These are phyloP conservation scores for Suillus subluteus DNA, from an alignment of 768 basidiomycete species.

Conservation along the genomic window DNA sequence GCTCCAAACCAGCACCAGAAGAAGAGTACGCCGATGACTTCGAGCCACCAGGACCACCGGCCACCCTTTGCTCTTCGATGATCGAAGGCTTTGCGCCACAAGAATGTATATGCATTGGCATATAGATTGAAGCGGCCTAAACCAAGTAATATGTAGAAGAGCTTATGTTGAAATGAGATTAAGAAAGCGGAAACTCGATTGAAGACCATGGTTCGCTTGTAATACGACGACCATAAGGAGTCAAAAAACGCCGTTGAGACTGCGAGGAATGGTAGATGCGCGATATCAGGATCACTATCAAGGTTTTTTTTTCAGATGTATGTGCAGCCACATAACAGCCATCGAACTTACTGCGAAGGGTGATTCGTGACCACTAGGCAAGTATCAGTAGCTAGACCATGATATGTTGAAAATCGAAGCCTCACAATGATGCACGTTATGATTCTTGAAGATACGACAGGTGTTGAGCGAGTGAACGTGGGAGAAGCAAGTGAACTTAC, in stretches of 20 bases:
- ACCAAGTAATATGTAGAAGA: slow-evolving; percentile 90
- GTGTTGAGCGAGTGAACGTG: slow-evolving; percentile 13
- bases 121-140: slow-evolving; percentile 97
- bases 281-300: slow-evolving; percentile 79
- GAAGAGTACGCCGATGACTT: slow-evolving; percentile 73
- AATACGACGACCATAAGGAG: slow-evolving; percentile 91
- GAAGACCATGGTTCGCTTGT: slow-evolving; percentile 83
- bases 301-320: not conserved
- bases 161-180: slow-evolving; percentile 82
- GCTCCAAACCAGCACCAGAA: slow-evolving; percentile 90
- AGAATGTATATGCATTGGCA: slow-evolving; percentile 78
- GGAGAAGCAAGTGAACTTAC: slow-evolving; percentile 54
- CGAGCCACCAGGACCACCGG: slow-evolving; percentile 77
- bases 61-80: slow-evolving; percentile 67
- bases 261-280: slow-evolving; percentile 93
- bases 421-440: slow-evolving; percentile 96
- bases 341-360: slow-evolving; percentile 77
- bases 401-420: slow-evolving; percentile 21
- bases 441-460: slow-evolving; percentile 57
- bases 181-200: slow-evolving; percentile 69
- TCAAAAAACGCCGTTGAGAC: slow-evolving; percentile 87
- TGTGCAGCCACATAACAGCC: not conserved
- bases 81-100: slow-evolving; percentile 68
- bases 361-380: slow-evolving; percentile 91
- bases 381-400: slow-evolving; percentile 12